Conservation (phyloP, 1,139 yeast species). For the Saccharomycopsis hybrid region DNA sequence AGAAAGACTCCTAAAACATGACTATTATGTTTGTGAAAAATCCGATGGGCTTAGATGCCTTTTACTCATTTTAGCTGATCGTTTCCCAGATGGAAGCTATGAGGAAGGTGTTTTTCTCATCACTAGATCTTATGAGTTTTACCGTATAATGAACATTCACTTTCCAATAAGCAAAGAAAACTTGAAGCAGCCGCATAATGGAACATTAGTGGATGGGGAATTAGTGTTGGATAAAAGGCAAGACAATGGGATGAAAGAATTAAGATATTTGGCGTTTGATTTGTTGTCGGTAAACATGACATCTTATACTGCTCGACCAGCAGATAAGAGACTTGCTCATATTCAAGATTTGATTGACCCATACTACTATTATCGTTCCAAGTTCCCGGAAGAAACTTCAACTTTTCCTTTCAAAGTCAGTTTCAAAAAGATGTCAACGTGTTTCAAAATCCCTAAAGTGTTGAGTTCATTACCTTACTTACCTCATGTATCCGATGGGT, state of each 20-base stretch:
- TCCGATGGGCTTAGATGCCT: slow-evolving; percentile 89
- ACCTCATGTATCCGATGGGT: slow-evolving; percentile 89
- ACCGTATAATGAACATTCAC: slow-evolving; percentile 73
- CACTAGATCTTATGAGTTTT: slow-evolving; percentile 84
- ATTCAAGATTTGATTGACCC: slow-evolving; percentile 83
- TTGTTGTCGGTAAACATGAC: slow-evolving; percentile 79
- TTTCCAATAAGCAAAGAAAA: slow-evolving; percentile 63
- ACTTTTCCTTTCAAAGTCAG: slow-evolving; percentile 82
- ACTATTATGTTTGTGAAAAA: slow-evolving; percentile 91
- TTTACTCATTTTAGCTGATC: slow-evolving; percentile 41
- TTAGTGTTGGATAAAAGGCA: slow-evolving; percentile 53
- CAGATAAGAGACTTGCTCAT: slow-evolving; percentile 81
- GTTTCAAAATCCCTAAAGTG: slow-evolving; percentile 75
- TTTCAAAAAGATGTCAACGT: slow-evolving; percentile 79
- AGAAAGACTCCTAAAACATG: slow-evolving; percentile 52
- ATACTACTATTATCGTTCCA: slow-evolving; percentile 58
- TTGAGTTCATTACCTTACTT: slow-evolving; percentile 64
- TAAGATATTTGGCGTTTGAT: slow-evolving; percentile 84
- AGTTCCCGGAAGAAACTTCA: slow-evolving; percentile 65
- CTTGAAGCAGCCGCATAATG: slow-evolving; percentile 63
- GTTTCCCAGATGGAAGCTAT: slow-evolving; percentile 57
- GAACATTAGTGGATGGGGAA: slow-evolving; percentile 91
- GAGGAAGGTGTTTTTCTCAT: slow-evolving; percentile 74
- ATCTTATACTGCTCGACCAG: slow-evolving; percentile 57
- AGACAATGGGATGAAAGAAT: slow-evolving; percentile 44